Percentiles rank a stretch among this genome's conserved stretches.
Conservation (phyloP, 1,139 yeast genomes). For the Candida sp. region DNA sequence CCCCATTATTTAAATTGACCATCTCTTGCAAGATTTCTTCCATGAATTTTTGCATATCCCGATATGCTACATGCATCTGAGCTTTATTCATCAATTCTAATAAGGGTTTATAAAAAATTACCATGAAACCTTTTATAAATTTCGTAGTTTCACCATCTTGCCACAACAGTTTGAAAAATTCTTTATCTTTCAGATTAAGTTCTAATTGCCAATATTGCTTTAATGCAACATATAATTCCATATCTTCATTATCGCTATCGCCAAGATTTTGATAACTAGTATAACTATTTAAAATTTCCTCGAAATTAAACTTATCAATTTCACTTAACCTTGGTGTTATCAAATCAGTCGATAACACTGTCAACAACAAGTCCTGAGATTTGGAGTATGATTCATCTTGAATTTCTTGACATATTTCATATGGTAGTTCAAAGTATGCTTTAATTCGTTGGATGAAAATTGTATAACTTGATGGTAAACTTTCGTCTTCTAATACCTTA, state of each 20-base stretch:
- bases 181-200: conserved; percentile 72
- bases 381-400: conserved; percentile 19
- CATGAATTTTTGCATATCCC: conserved; percentile 69
- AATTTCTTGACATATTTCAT: conserved; percentile 15
- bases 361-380: conserved; percentile 21
- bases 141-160: conserved; percentile 76
- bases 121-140: conserved; percentile 66
- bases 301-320: conserved; percentile 3
- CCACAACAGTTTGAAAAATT: conserved; percentile 73
- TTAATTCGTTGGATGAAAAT: conserved; percentile 24
- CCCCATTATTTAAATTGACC: conserved; percentile 46
- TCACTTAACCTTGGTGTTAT: conserved; percentile 15
- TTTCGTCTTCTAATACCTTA: conserved; percentile 34
- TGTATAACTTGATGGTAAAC: conserved; percentile 13
- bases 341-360: conserved; percentile 18
- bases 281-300: conserved; percentile 15
- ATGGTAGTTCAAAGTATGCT: conserved; percentile 16
- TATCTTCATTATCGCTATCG: conserved; percentile 11
- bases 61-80: conserved; percentile 71
- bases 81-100: conserved; percentile 75
- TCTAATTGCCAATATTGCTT: conserved; percentile 64
- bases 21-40: conserved; percentile 59
- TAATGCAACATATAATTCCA: conserved; percentile 40
- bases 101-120: conserved; percentile 82
- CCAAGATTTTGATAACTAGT: conserved; percentile 16